Percentiles rank a stretch among this genome's conserved stretches.
These are phyloP conservation scores for Astrothelium macrocarpum DNA, from an alignment of 495 filamentous ascomycete species.

Conservation along the genomic window DNA sequence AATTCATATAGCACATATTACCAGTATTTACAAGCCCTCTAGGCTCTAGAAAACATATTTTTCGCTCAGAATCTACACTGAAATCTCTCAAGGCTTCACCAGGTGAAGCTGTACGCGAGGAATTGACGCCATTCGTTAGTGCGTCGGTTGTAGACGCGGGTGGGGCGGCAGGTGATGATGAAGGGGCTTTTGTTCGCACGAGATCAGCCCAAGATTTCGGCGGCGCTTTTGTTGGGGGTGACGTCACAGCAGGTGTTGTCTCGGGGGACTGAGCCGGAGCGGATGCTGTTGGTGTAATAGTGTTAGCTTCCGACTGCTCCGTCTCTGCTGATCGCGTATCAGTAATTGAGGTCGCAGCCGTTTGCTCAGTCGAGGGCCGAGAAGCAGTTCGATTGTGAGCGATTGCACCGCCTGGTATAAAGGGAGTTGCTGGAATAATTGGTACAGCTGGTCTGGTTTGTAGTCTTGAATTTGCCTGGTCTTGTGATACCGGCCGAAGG, in stretches of 20 bases:
- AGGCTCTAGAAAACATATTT: constrained; percentile 81
- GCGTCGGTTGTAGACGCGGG: constrained; percentile 22
- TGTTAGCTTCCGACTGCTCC: constrained; percentile 9
- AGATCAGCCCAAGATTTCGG: constrained; percentile 75
- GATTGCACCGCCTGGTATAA: constrained; percentile 36
- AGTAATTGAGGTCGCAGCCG: constrained; percentile 31
- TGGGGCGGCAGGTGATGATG: constrained; percentile 21
- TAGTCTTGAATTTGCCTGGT: constrained; percentile 31
- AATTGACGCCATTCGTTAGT: constrained; percentile 37
- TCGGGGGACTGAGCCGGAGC: constrained; percentile 29
- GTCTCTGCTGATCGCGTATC: constrained; percentile 14
- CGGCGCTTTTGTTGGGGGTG: constrained; percentile 32
- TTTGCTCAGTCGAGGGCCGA: constrained; percentile 30
- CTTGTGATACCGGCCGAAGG: constrained; percentile 19
- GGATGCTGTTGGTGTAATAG: constrained; percentile 20
- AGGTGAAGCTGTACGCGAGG: constrained; percentile 52
- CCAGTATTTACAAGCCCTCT: constrained; percentile 91
- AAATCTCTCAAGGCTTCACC: constrained; percentile 63
- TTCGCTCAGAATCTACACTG: constrained; percentile 50
- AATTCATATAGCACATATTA: constrained; percentile 99
- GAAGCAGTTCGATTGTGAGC: constrained; percentile 30
- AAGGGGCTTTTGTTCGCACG: constrained; percentile 44
- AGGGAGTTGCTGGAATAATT: constrained; percentile 53
- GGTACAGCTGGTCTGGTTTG: constrained; percentile 51
- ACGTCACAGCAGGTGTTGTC: constrained; percentile 29